Evolutionary conservation across 2,329 filamentous ascomycete genomes (phyloP).

Genomic region (Aspergillus bombycis): DNA sequence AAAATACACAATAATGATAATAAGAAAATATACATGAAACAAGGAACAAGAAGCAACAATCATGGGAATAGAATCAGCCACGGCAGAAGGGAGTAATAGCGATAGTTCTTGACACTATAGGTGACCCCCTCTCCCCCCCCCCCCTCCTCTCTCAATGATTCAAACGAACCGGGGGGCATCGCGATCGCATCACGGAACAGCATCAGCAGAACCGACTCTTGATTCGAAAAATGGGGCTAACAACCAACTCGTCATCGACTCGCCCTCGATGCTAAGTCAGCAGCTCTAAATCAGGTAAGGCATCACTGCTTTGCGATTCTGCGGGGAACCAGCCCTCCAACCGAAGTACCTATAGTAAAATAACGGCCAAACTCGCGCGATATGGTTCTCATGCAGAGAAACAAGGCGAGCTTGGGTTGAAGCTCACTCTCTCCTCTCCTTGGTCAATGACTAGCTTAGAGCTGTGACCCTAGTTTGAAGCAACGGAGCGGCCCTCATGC

Average conservation of each 20-base stretch:
- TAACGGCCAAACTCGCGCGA: slow-evolving; percentile 2
- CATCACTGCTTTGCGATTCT: slow-evolving; percentile 16
- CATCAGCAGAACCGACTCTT: neutral
- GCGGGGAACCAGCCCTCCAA: neutral
- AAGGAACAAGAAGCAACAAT: neutral
- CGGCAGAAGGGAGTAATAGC: neutral
- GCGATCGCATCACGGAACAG: slow-evolving; percentile 1
- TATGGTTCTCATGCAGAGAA: slow-evolving; percentile 20
- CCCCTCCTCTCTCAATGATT: neutral
- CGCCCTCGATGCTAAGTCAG: slow-evolving; percentile 3
- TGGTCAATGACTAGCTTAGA: slow-evolving; percentile 1
- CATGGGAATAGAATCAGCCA: neutral
- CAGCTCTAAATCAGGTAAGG: slow-evolving; percentile 18
- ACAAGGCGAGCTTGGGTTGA: slow-evolving; percentile 20
- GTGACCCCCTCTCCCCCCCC: neutral
- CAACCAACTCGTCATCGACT: slow-evolving; percentile 1
- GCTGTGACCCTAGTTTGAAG: slow-evolving; percentile 5
- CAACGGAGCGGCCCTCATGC: neutral
- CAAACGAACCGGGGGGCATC: neutral
- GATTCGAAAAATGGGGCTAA: slow-evolving; percentile 2
- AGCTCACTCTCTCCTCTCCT: neutral
- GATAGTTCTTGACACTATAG: neutral
- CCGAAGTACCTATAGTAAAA: slow-evolving; percentile 1
- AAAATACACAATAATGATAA: neutral
- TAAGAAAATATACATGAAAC: neutral